Evolutionary conservation across 192 early-diverging fungal species (phyloP).

Genomic region (Umbelopsis ramanniana): DNA sequence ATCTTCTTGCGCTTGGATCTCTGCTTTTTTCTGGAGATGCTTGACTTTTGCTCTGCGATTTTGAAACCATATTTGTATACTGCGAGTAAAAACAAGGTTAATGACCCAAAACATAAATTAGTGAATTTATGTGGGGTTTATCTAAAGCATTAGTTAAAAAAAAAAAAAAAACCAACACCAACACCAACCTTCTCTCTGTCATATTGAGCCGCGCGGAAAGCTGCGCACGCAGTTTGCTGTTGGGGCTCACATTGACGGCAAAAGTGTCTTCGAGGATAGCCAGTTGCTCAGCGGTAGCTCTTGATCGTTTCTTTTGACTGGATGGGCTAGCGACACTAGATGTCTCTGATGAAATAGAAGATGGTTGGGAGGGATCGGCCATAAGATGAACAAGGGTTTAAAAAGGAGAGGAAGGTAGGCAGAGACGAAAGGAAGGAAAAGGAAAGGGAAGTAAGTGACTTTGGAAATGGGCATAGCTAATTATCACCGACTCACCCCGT

Average conservation of each 20-base stretch:
- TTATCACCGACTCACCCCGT: background rate
- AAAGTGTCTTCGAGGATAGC: conserved; percentile 74
- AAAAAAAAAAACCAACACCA: too few relatives aligned
- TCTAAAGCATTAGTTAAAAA: background rate
- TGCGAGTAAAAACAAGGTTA: background rate
- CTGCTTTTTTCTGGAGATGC: conserved; percentile 38
- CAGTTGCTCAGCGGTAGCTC: conserved; percentile 69
- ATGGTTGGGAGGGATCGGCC: conserved; percentile 3
- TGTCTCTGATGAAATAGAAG: background rate
- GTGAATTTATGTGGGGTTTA: background rate
- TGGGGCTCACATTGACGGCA: conserved; percentile 66
- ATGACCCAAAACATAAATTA: background rate
- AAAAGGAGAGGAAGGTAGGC: conserved; percentile 18
- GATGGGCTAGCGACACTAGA: background rate
- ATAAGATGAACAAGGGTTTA: background rate
- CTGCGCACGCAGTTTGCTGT: conserved; percentile 63
- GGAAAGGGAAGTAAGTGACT: background rate
- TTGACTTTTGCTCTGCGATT: conserved; percentile 37
- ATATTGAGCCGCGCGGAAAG: conserved; percentile 70
- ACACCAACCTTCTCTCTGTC: conserved; percentile 44
- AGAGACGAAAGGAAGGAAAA: conserved; percentile 8
- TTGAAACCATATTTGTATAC: conserved; percentile 41
- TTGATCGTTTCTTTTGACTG: conserved; percentile 50
- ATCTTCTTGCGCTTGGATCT: conserved; percentile 39
- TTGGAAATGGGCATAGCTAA: background rate